phyloP scores from a whole-genome alignment of 2,329 filamentous ascomycete species.

The Talaromyces amestolkiae region DNA sequence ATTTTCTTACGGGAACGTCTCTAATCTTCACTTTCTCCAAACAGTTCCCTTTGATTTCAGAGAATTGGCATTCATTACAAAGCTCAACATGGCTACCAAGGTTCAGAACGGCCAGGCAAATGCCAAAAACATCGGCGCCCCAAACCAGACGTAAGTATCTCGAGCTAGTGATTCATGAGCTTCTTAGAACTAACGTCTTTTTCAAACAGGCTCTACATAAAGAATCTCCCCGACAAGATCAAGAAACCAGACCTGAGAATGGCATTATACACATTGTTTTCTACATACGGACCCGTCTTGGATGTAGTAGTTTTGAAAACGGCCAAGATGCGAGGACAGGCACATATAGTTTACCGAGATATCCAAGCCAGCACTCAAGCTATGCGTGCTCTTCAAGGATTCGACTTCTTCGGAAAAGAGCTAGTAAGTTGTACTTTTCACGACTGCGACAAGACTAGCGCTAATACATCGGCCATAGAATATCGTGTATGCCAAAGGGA shows the following conservation, averaged over 20 bases:
- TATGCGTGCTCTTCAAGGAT: slow-evolving; percentile 82
- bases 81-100: slow-evolving; percentile 38
- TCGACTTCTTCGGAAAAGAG: slow-evolving; percentile 77
- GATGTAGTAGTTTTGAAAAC: slow-evolving; percentile 90
- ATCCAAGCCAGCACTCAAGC: slow-evolving; percentile 89
- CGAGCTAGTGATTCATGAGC: not conserved
- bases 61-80: not conserved
- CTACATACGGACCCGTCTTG: slow-evolving; percentile 86
- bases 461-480: slow-evolving; percentile 54
- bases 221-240: slow-evolving; percentile 85
- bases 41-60: not conserved
- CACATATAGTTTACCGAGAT: slow-evolving; percentile 87
- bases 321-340: slow-evolving; percentile 90
- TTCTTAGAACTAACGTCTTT: slow-evolving; percentile 6
- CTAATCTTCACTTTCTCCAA: not conserved
- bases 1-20: slow-evolving; percentile 1
- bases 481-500: slow-evolving; percentile 86
- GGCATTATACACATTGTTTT: slow-evolving; percentile 88
- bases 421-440: slow-evolving; percentile 62
- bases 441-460: slow-evolving; percentile 5
- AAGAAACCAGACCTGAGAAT: slow-evolving; percentile 84
- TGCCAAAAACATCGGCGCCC: slow-evolving; percentile 53
- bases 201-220: slow-evolving; percentile 71
- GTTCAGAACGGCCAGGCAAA: slow-evolving; percentile 39
- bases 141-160: slow-evolving; percentile 70